Percentiles rank a stretch among this genome's conserved stretches.
Evolutionary conservation across 805 yeast species (phyloP).

Genomic region (Wickerhamomyces silvicola): DNA sequence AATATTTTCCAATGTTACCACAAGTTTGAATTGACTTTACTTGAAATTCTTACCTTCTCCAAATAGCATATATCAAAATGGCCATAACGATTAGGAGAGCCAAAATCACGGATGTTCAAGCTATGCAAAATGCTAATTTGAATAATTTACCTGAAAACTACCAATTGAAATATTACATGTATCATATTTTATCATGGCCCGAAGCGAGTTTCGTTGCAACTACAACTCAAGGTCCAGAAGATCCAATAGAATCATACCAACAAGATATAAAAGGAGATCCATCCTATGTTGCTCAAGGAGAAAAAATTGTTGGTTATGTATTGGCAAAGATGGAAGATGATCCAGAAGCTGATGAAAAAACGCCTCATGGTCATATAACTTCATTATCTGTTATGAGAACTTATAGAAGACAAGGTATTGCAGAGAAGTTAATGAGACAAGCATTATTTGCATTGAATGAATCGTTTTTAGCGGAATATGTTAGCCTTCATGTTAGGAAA

Average conservation of each 20-base stretch:
- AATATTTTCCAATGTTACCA: not conserved
- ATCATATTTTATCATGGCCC: conserved; percentile 95
- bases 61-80: conserved; percentile 32
- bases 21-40: no score
- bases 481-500: conserved; percentile 87
- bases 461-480: conserved; percentile 73
- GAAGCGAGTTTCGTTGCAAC: conserved; percentile 95
- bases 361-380: conserved; percentile 88
- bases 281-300: conserved; percentile 59
- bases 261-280: conserved; percentile 45
- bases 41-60: not conserved
- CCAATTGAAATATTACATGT: conserved; percentile 85
- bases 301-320: conserved; percentile 91
- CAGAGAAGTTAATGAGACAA: conserved; percentile 86
- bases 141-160: conserved; percentile 94
- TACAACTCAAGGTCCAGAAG: conserved; percentile 45
- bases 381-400: conserved; percentile 93
- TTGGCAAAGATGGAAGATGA: conserved; percentile 96
- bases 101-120: conserved; percentile 77
- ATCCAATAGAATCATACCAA: conserved; percentile 7
- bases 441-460: conserved; percentile 75
- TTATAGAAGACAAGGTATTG: conserved; percentile 91
- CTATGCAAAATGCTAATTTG: conserved; percentile 92
- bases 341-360: conserved; percentile 63
- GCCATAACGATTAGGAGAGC: conserved; percentile 88